Percentiles rank a stretch among this genome's conserved stretches.
These are phyloP conservation scores for Periglandula ipomoeae DNA, from an alignment of 2,329 filamentous ascomycete species.

Conservation along the genomic window DNA sequence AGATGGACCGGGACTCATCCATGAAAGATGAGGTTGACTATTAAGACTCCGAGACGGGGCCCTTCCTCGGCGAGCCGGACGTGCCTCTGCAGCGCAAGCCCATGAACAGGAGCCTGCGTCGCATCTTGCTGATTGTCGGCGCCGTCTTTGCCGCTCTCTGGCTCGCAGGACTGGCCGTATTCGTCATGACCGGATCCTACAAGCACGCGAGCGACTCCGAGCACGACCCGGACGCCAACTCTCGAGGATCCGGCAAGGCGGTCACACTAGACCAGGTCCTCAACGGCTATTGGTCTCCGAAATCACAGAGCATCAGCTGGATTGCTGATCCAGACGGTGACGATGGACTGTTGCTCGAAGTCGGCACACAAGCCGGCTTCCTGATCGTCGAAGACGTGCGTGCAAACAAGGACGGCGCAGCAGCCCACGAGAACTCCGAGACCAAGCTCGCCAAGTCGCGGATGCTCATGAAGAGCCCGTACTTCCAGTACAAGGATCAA, in stretches of 20 bases:
- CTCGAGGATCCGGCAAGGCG: conserved; percentile 57
- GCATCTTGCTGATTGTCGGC: conserved; percentile 51
- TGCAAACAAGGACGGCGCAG: conserved; percentile 23
- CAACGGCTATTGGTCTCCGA: conserved; percentile 54
- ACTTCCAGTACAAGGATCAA: conserved; percentile 51
- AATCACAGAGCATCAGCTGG: conserved; percentile 62
- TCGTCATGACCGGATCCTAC: conserved; percentile 57
- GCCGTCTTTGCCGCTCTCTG: conserved; percentile 57
- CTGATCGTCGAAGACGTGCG: conserved; percentile 82
- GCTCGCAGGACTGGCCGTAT: conserved; percentile 58
- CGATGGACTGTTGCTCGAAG: conserved; percentile 79
- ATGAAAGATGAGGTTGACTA: conserved; percentile 22
- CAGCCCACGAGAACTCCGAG: conserved; percentile 23
- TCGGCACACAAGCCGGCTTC: conserved; percentile 60
- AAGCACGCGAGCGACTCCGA: conserved; percentile 51
- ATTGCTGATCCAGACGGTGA: conserved; percentile 64
- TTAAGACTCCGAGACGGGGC: conserved; percentile 39
- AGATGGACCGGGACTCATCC: conserved; percentile 27
- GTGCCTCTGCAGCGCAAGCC: conserved; percentile 34
- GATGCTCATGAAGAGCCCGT: conserved; percentile 63
- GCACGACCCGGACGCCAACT: conserved; percentile 60
- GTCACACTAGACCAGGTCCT: conserved; percentile 66
- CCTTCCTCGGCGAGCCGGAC: conserved; percentile 36
- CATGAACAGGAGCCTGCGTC: conserved; percentile 58
- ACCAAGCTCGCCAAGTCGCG: conserved; percentile 39